These are phyloP conservation scores for Penicillium sp. DNA, from an alignment of 2,329 filamentous ascomycete species.

Conservation along the genomic window DNA sequence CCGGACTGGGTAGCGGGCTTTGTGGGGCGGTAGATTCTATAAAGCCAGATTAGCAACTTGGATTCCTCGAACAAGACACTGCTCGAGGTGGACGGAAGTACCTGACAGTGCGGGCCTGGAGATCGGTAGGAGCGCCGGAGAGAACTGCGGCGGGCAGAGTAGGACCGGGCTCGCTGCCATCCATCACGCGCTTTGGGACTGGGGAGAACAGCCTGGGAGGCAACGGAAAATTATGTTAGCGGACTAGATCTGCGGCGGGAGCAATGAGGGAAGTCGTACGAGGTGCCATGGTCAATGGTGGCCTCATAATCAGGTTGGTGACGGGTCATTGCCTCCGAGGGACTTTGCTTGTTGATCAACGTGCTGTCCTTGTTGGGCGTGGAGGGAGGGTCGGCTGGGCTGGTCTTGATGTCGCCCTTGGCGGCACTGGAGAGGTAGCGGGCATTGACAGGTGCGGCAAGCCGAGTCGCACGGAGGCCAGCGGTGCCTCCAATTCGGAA, in stretches of 20 bases:
- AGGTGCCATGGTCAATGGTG: conserved; percentile 83
- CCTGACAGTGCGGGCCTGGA: conserved; percentile 93
- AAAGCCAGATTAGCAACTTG: conserved; percentile 1
- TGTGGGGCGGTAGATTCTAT: conserved; percentile 84
- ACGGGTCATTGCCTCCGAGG: conserved; percentile 54
- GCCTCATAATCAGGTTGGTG: conserved; percentile 82
- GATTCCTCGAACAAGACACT: conserved; percentile 22
- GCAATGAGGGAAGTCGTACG: conserved; percentile 59
- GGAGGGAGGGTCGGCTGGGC: conserved; percentile 46
- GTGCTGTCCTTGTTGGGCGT: conserved; percentile 42
- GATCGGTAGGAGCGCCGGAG: conserved; percentile 88
- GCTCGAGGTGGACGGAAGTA: conserved; percentile 45
- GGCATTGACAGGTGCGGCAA: conserved; percentile 36
- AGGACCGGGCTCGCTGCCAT: conserved; percentile 80
- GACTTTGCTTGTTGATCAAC: conserved; percentile 54
- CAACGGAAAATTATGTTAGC: conserved; percentile 28
- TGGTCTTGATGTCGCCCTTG: conserved; percentile 55
- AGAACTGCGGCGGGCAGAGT: conserved; percentile 79
- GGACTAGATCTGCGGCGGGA: conserved; percentile 8
- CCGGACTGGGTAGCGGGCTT: conserved; percentile 98
- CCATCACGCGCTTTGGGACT: conserved; percentile 83
- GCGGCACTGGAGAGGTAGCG: conserved; percentile 40
- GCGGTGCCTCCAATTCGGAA: conserved; percentile 56
- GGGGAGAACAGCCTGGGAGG: conserved; percentile 77
- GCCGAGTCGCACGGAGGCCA: conserved; percentile 35